Base-by-base conservation (phyloP, 179 eudicot species). In the Heliamphora pulchella region DNA sequence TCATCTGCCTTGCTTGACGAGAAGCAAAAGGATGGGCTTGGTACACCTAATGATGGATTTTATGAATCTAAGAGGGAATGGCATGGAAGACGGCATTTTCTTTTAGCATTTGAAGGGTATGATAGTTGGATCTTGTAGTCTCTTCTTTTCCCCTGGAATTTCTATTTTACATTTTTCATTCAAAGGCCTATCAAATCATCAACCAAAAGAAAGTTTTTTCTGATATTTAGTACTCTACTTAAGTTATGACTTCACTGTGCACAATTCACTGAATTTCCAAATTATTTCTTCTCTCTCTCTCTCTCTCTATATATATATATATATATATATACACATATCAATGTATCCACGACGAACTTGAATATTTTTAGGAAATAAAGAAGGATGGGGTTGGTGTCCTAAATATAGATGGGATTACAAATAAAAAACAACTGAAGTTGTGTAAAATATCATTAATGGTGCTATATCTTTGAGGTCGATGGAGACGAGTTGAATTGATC, bases 1-100 rank as follows among this genome's bases (percentile, higher is more conserved):
- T 97, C 98, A 59, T 92, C 92, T 72, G 71, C 81, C 64, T 82
- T 91, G 93, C 97, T 96, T 31, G 89, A 86, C 63, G 98, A 94
- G 87, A 96, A 89, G 86, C 90, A 89, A 86, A 94, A 89, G 57
- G 97, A 90, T 79, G 92, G 80, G 46, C 85, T 86, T 85, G 94
- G 91, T 51, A 89, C 94, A 39, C 53, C 86, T 59, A 83, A 84
- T 87, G 94, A 89, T 81, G 99, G 96, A 62, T 96, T 96, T 72
- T 96, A 94, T 70, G 99, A 96, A 83, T 94, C 99, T 72, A 94
- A 84, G 82, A 88, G 99, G 83, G 98, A 96, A 86, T 96, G 99
- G 99, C 78, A 94, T 70, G 99, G 99, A 84, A 89, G 91, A 72
- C 89, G 98, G 41, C 99, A 96, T 80, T 94, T 88, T 79, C 88